These are phyloP conservation scores for Clonostachys rhizophaga DNA, from an alignment of 2,329 filamentous ascomycete genomes.

Conservation along the genomic window DNA sequence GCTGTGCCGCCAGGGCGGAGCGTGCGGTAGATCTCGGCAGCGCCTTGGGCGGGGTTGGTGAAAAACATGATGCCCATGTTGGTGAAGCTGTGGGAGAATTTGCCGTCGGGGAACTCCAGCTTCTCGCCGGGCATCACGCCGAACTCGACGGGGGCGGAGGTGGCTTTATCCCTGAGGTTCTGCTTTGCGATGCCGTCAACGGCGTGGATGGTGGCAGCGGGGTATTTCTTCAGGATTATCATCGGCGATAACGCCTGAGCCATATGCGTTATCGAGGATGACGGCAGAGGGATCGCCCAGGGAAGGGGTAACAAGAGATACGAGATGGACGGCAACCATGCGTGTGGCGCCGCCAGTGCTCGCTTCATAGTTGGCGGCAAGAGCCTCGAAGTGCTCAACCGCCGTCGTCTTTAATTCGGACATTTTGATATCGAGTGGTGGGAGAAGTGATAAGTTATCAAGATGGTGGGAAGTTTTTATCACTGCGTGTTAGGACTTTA, in stretches of 20 bases:
- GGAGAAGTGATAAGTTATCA: too few relatives aligned
- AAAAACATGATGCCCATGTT: slow-evolving; percentile 31
- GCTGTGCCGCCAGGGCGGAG: slow-evolving; percentile 24
- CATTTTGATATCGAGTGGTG: too few relatives aligned
- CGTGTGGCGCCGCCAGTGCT: not conserved
- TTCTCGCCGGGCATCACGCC: slow-evolving; percentile 12
- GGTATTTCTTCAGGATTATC: slow-evolving; percentile 6
- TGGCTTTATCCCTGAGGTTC: slow-evolving; percentile 4
- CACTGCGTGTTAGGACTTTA: too few relatives aligned
- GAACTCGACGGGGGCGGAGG: slow-evolving; percentile 7
- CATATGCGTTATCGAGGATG: slow-evolving; percentile 17
- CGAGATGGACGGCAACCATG: not conserved
- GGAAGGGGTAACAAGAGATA: not conserved
- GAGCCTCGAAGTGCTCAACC: not conserved
- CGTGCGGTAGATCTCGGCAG: slow-evolving; percentile 26
- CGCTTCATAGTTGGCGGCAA: not conserved
- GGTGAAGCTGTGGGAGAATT: slow-evolving; percentile 26
- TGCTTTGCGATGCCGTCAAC: slow-evolving; percentile 9
- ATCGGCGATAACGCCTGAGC: slow-evolving; percentile 12
- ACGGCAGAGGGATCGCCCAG: not conserved
- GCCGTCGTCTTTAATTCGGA: too few relatives aligned
- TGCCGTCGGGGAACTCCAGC: slow-evolving; percentile 13
- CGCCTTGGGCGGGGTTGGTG: slow-evolving; percentile 15
- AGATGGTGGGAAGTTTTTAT: too few relatives aligned
- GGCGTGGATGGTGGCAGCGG: slow-evolving; percentile 2